Evolutionary conservation across 192 early-diverging fungal genomes (phyloP).

Genomic region (Chytriomyces sp.): DNA sequence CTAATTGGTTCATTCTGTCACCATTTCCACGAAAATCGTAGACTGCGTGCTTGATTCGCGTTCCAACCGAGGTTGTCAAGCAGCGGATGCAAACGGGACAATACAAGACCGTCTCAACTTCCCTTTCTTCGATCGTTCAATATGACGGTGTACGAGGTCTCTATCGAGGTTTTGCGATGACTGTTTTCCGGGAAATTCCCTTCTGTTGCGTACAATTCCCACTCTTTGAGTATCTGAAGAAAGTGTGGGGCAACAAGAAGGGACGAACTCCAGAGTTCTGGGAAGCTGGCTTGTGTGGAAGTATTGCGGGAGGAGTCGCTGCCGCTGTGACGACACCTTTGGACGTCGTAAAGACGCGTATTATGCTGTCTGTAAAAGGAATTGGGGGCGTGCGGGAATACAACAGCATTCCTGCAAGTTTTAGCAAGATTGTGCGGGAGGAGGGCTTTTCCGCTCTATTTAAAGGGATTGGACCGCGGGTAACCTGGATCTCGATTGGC

Average conservation of each 20-base stretch:
- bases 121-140: slow-evolving; percentile 65
- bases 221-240: slow-evolving; percentile 88
- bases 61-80: slow-evolving; percentile 96
- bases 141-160: slow-evolving; percentile 82
- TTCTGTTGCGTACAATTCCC: slow-evolving; percentile 98
- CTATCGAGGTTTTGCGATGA: slow-evolving; percentile 90
- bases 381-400: slow-evolving; percentile 49
- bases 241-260: slow-evolving; percentile 34
- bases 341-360: slow-evolving; percentile 93
- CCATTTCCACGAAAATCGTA: slow-evolving; percentile 30
- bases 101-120: slow-evolving; percentile 40
- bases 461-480: slow-evolving; percentile 89
- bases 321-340: slow-evolving; percentile 92
- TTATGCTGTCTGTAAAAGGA: slow-evolving; percentile 88
- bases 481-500: slow-evolving; percentile 94
- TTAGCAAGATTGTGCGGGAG: slow-evolving; percentile 72
- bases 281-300: slow-evolving; percentile 86
- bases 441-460: slow-evolving; percentile 81
- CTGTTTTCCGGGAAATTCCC: slow-evolving; percentile 94
- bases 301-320: slow-evolving; percentile 84
- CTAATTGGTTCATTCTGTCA: too few species aligned
- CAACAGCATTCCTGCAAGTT: slow-evolving; percentile 69
- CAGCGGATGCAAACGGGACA: slow-evolving; percentile 89
- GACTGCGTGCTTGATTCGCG: slow-evolving; percentile 87
- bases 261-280: slow-evolving; percentile 63